Evolutionary conservation across 176 grass and related monocot species (phyloP), one percentile per base, ranked within the genome.

Genomic region (Paspalum notatum): DNA sequence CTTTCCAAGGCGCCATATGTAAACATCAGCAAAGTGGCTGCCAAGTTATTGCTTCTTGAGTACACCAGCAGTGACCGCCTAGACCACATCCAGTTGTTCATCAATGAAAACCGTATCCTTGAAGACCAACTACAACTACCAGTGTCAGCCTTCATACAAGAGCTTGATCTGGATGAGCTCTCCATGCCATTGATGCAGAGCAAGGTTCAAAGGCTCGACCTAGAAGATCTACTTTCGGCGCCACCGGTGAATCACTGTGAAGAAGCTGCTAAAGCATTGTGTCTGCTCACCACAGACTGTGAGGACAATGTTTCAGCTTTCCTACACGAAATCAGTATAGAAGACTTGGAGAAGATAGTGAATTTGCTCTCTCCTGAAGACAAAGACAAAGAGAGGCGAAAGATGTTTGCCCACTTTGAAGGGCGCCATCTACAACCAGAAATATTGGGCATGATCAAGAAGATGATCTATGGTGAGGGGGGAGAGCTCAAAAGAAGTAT

Each of bases 111-210:
- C 13, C 53, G 39, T 76, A 56, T 17, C 1, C 7, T 83, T 22
- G 46, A 32, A 32, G 32, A 32, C 32, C 32, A 32, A 32, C 3
- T 32, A 32, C 32, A 32, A 40, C 8, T 24, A 68, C 72, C 82
- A 37, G 27, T 66, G 1, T 76, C 82, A 5, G 71, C 72, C 62
- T 17, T 84, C 62, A 76, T 84, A 47, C 62, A 68, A 76, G 82
- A 75, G 39, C 72, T 84, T 58, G 40, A 58, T 55, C 8, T 47
- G 12, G 18, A 63, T 63, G 56, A 73, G 12, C 8, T 40, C 3
- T 32, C 32, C 32, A 32, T 40, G 16, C 4, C 16, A 15, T 11
- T 27, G 21, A 15, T 11, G 6, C 26, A 22, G 17, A 8, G 0
- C 0, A 0, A 38, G 0, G 15, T 63, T 49, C 59, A 66, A 57